Percentiles rank a stretch among this genome's conserved stretches.
These are phyloP conservation scores for Rhodotorula sp. DNA, from an alignment of 1,284 basidiomycete species.

Conservation along the genomic window DNA sequence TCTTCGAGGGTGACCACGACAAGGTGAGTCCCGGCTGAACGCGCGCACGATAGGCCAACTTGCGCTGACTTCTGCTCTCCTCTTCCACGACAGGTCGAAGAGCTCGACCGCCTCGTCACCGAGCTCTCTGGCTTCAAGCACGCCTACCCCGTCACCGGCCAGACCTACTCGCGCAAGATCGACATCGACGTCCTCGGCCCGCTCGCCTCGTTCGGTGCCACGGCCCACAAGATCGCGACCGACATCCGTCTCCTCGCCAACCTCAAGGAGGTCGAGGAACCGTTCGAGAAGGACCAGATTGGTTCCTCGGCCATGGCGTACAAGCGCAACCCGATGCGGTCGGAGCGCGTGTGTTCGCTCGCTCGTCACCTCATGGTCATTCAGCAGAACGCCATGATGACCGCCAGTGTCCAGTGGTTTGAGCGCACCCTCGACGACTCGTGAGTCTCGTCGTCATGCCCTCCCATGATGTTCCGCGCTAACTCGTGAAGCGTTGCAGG, in stretches of 20 bases:
- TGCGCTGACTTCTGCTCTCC: background rate
- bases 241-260: conserved; percentile 90
- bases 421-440: conserved; percentile 94
- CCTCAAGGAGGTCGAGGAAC: conserved; percentile 98
- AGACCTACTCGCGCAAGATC: conserved; percentile 98
- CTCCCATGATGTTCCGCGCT: background rate
- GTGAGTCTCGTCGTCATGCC: conserved; percentile 50
- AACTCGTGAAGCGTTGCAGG: conserved; percentile 52
- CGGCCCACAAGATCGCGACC: conserved; percentile 96
- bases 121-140: conserved; percentile 87
- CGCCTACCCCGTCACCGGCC: conserved; percentile 95
- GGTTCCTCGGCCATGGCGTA: conserved; percentile 90
- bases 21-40: conserved; percentile 59
- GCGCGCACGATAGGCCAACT: background rate
- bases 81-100: conserved; percentile 64
- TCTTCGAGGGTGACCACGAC: conserved; percentile 93
- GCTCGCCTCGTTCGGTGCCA: conserved; percentile 86
- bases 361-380: conserved; percentile 88
- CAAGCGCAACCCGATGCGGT: conserved; percentile 99
- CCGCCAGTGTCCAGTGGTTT: conserved; percentile 90
- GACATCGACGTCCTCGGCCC: conserved; percentile 90
- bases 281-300: conserved; percentile 98
- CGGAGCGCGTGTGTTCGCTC: conserved; percentile 93
- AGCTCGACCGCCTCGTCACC: conserved; percentile 85
- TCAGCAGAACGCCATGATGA: conserved; percentile 91